Base-by-base conservation (phyloP, 2,329 filamentous ascomycete species). In the Microdochium bolleyi region DNA sequence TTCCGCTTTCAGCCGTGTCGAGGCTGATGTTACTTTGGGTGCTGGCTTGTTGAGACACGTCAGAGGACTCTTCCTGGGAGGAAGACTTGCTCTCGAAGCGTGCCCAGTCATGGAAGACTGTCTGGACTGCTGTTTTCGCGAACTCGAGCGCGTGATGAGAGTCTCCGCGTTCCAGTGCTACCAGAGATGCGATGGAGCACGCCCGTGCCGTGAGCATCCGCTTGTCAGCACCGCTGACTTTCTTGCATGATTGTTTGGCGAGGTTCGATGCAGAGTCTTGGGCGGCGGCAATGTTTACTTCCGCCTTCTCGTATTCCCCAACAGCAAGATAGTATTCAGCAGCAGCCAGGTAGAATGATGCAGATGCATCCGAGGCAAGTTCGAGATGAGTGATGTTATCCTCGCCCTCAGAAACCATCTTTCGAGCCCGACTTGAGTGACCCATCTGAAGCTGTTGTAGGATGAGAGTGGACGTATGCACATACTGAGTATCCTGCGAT, bases 291-390 rank as follows among this genome's bases (percentile, higher is more conserved):
- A 77, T 60, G 52, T 69, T 60, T 24, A 67, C 67, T 53, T 69
- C 70, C 51, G 81, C 86, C 67, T 87, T 83, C 10, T 84, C 77
- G 16, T 80, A 70, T 50, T 84, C 82, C 10, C 86, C 87, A 13
- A 85, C 78, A 1, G 80, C 79, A 19, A 92, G 72, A 25, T 85
- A 75, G 64, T 91, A 90, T 64, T 95, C 89, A 0, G 88, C 84
- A 55, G 85, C 83, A 0, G 84, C 82, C 7, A 96, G 70, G 57
- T 91, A 80, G 65, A 87, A 87, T 16, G 69, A 68, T 10, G 74
- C 74, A 21, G 74, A 57, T 5, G 73, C 66, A 19, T 76, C 71
- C 13, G 64, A 64, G 2, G 72, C 68, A 2, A 68, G 61, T n/a
- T 70, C 63, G n/a, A 70, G 63, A 51, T 70, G 60, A 9, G 73